Evolutionary conservation across 768 basidiomycete genomes (phyloP), one percentile per base, ranked within the genome.

Genomic region (Cytidiella melzeri): DNA sequence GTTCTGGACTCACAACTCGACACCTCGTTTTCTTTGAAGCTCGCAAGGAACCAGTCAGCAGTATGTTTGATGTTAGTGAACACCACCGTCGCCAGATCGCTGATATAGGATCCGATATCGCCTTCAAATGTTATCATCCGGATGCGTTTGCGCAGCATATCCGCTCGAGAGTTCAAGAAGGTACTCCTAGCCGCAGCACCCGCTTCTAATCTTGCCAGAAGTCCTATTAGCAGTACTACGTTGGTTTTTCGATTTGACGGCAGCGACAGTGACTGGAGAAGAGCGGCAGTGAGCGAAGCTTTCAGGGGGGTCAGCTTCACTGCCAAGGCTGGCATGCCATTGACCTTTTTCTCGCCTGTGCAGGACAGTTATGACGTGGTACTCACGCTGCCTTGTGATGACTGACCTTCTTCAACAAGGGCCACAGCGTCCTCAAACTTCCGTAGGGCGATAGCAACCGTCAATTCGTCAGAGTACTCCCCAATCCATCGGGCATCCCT

Each of bases 41-140:
- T 93, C 1, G 87, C 84, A 57, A 97, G 72, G 66, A 91, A 99
- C 96, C 96, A 99, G 67, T 99, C 95, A 12, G 91, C 91, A 1
- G 94, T 96, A 61, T 98, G 92, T 64, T 96, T 94, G 64, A 99
- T 87, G 1, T 90, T 84, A 0, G 93, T 96, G 59, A 98, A 98
- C 50, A 85, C 81, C 0, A 98, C 89, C 37, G 93, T 74, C 2
- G 92, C 81, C 27, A 98, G 72, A 60, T 97, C 91, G 27, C 81
- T 84, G 42, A 98, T 77, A 59, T 95, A 98, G 43, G 84, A 75
- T 2, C 77, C 79, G 27, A 94, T 81, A 59, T 93, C 82, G 2
- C 95, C 94, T 56, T 95, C 92, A 55, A 93, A 94, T 42, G 78
- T 76, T 59, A 99, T 96, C 58, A 82, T 86, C 41, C 94, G 75